A percentile compares a stretch with the other conserved stretches of the same genome.
Evolutionary conservation across 2,329 filamentous ascomycete species (phyloP).

Genomic region (Pyricularia grisea): DNA sequence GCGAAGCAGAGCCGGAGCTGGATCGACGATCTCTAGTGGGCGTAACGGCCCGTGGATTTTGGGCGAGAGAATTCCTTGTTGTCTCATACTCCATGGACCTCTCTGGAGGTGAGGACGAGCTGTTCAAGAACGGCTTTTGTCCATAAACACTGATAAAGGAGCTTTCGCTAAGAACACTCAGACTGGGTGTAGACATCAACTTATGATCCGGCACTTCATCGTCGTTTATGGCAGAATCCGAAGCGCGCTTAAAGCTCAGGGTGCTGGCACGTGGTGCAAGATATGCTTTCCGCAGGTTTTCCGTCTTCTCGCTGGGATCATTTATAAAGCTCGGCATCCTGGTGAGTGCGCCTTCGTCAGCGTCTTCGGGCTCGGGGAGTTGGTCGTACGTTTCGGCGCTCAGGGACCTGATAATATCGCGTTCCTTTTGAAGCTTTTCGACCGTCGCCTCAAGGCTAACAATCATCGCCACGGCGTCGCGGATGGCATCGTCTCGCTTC

Average conservation of each 20-base stretch:
- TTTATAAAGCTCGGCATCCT: constrained; percentile 59
- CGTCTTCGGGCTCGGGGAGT: neutral
- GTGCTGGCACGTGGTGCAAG: constrained; percentile 39
- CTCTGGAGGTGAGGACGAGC: constrained; percentile 16
- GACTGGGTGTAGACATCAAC: constrained; percentile 44
- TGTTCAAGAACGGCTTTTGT: constrained; percentile 22
- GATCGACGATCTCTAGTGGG: constrained; percentile 14
- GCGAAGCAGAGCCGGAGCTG: constrained; percentile 20
- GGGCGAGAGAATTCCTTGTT: constrained; percentile 1
- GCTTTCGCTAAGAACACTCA: constrained; percentile 59
- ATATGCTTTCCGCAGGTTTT: constrained; percentile 52
- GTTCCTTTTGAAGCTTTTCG: constrained; percentile 42
- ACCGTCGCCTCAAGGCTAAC: constrained; percentile 52
- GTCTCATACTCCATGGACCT: constrained; percentile 9
- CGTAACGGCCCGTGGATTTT: constrained; percentile 9
- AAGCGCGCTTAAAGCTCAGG: constrained; percentile 37
- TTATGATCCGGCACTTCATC: constrained; percentile 17
- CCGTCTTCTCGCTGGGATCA: constrained; percentile 47
- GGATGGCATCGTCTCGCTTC: constrained; percentile 59
- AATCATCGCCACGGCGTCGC: constrained; percentile 63
- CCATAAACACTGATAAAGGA: constrained; percentile 59
- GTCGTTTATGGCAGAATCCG: constrained; percentile 27
- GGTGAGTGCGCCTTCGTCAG: constrained; percentile 3
- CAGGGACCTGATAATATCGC: constrained; percentile 41
- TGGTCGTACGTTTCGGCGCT: constrained; percentile 24